Conservation (phyloP, 2,329 filamentous ascomycete genomes). For the Juglanconis oblonga region DNA sequence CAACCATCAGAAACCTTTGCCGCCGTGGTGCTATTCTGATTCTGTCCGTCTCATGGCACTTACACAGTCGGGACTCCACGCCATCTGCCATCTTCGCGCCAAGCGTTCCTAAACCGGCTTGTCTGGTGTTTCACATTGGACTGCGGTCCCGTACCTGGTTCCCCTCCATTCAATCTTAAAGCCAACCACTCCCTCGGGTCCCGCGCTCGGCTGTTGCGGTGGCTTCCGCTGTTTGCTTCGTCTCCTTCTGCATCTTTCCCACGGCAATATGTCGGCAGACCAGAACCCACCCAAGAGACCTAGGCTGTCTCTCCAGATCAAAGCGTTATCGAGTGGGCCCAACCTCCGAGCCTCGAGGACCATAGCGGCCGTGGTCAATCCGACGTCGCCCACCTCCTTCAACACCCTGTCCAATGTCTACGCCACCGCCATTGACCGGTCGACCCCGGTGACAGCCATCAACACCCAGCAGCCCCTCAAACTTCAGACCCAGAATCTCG, state of each 20-base stretch:
- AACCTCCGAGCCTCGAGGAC: conserved; percentile 39
- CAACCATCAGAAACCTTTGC: neutral
- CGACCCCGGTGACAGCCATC: conserved; percentile 51
- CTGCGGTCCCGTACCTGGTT: neutral
- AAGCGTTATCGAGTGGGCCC: conserved; percentile 34
- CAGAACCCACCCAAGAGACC: conserved; percentile 45
- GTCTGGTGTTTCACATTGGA: conserved; percentile 16
- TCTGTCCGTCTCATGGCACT: neutral
- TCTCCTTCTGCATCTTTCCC: too few relatives aligned
- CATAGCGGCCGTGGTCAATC: conserved; percentile 47
- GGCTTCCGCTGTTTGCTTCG: neutral
- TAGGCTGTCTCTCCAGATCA: conserved; percentile 50
- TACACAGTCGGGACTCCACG: neutral
- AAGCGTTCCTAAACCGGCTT: neutral
- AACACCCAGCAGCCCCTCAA: conserved; percentile 38
- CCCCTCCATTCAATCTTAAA: neutral
- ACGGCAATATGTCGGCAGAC: conserved; percentile 21
- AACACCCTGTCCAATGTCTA: conserved; percentile 67
- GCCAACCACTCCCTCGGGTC: neutral
- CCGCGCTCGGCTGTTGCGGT: neutral
- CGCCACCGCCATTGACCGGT: conserved; percentile 59
- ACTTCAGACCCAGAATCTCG: conserved; percentile 34
- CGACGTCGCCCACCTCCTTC: conserved; percentile 60
- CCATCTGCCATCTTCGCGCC: neutral
- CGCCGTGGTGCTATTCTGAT: neutral